Evolutionary conservation across 2,329 filamentous ascomycete species (phyloP).

Genomic region (Sphaerulina musiva): DNA sequence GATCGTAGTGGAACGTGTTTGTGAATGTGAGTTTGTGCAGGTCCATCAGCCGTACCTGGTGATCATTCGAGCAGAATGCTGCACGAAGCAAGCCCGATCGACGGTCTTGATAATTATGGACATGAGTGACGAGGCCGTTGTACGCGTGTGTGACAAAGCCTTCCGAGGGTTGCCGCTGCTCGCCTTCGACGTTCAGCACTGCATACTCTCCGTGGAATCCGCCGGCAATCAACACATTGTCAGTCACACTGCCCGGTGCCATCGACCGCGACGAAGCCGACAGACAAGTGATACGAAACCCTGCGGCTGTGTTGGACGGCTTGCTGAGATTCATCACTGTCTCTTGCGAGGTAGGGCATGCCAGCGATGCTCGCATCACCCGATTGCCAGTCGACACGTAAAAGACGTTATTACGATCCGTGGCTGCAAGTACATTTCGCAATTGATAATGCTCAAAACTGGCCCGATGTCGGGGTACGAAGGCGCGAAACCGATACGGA

Average conservation of each 20-base stretch:
- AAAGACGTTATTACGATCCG: constrained; percentile 50
- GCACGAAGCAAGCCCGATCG: constrained; percentile 43
- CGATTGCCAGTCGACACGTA: constrained; percentile 44
- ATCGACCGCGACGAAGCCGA: constrained; percentile 12
- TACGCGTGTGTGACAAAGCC: constrained; percentile 46
- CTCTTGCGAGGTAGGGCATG: constrained; percentile 38
- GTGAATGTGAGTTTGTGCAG: constrained; percentile 53
- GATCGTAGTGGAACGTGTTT: constrained; percentile 50
- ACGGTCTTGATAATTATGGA: constrained; percentile 48
- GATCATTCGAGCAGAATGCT: constrained; percentile 54
- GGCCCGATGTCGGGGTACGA: constrained; percentile 40
- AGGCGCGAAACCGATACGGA: constrained; percentile 29
- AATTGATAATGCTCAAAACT: constrained; percentile 55
- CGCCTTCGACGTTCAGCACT: constrained; percentile 32
- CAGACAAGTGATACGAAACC: constrained; percentile 20
- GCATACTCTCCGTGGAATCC: constrained; percentile 55
- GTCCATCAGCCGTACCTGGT: constrained; percentile 50
- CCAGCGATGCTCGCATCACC: constrained; percentile 46
- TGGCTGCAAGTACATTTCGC: constrained; percentile 51
- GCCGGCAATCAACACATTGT: constrained; percentile 43
- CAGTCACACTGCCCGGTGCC: neutral
- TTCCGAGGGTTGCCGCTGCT: constrained; percentile 32
- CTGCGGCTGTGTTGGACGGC: constrained; percentile 9
- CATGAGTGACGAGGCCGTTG: constrained; percentile 54
- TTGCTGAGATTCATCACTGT: constrained; percentile 45